Evolutionary conservation across 2,329 filamentous ascomycete genomes (phyloP).

Genomic region (Aspergillus tubingensis): DNA sequence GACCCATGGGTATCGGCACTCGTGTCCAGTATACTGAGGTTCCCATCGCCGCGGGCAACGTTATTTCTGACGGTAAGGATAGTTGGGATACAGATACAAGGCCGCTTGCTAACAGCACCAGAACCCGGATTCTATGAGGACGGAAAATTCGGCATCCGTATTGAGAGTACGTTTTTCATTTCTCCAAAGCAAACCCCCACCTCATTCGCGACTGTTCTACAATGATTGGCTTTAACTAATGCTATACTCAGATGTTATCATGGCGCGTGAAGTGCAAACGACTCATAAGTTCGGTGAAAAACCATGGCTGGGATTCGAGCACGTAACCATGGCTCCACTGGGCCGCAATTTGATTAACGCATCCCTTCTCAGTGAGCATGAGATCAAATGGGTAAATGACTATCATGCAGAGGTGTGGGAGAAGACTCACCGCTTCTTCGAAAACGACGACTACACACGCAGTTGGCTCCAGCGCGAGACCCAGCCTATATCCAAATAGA

Average conservation of each 20-base stretch:
- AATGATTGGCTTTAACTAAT: slow-evolving; percentile 11
- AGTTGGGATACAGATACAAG: background rate
- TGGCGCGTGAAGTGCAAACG: slow-evolving; percentile 86
- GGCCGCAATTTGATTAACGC: slow-evolving; percentile 84
- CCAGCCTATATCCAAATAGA: slow-evolving; percentile 56
- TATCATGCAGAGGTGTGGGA: slow-evolving; percentile 80
- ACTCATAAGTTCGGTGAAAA: slow-evolving; percentile 89
- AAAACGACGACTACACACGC: slow-evolving; percentile 68
- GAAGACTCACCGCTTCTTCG: slow-evolving; percentile 78
- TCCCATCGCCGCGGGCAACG: slow-evolving; percentile 84
- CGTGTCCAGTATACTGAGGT: slow-evolving; percentile 90
- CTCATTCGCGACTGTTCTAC: background rate
- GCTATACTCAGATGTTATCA: slow-evolving; percentile 65
- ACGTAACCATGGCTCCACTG: slow-evolving; percentile 95
- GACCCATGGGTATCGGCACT: slow-evolving; percentile 93
- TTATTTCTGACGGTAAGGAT: slow-evolving; percentile 72
- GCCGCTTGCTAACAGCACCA: slow-evolving; percentile 24
- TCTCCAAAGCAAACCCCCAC: background rate
- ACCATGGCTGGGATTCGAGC: slow-evolving; percentile 91
- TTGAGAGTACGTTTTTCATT: slow-evolving; percentile 65
- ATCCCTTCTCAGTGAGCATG: slow-evolving; percentile 67
- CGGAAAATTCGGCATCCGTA: slow-evolving; percentile 88
- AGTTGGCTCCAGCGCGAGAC: slow-evolving; percentile 88
- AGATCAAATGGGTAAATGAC: slow-evolving; percentile 83
- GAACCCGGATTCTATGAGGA: slow-evolving; percentile 98